Conservation (phyloP, 2,329 filamentous ascomycete species). For the Fusarium sambucinum region DNA sequence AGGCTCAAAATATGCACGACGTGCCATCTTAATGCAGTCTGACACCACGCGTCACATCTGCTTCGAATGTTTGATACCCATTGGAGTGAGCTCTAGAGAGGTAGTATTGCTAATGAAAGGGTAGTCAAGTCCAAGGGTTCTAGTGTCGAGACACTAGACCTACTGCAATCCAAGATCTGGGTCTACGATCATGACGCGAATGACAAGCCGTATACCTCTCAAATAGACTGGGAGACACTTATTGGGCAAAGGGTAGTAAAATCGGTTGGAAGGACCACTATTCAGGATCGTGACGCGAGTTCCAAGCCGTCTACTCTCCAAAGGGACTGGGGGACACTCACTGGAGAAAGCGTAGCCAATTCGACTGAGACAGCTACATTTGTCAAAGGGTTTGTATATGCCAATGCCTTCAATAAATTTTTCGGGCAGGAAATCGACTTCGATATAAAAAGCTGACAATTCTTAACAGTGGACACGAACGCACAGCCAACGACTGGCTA, state of each 20-base stretch:
- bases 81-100: not conserved
- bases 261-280: too few relatives aligned
- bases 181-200: not conserved
- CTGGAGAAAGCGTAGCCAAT: too few relatives aligned
- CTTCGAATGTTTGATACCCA: not conserved
- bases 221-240: not conserved
- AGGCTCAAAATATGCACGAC: not conserved
- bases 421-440: not conserved
- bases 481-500: not conserved
- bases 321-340: too few relatives aligned
- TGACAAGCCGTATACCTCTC: not conserved
- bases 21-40: not conserved
- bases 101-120: accelerated
- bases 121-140: not conserved
- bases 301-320: too few relatives aligned
- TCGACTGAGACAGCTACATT: not conserved
- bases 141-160: not conserved
- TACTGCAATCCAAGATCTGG: not conserved
- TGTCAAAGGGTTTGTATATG: not conserved
- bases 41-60: not conserved
- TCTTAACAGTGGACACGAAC: not conserved
- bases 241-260: not conserved
- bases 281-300: too few relatives aligned
- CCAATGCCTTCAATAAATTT: too few relatives aligned
- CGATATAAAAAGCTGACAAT: not conserved